Evolutionary conservation across 2,329 filamentous ascomycete genomes (phyloP).

Genomic region (Daldinia eschscholtzii): DNA sequence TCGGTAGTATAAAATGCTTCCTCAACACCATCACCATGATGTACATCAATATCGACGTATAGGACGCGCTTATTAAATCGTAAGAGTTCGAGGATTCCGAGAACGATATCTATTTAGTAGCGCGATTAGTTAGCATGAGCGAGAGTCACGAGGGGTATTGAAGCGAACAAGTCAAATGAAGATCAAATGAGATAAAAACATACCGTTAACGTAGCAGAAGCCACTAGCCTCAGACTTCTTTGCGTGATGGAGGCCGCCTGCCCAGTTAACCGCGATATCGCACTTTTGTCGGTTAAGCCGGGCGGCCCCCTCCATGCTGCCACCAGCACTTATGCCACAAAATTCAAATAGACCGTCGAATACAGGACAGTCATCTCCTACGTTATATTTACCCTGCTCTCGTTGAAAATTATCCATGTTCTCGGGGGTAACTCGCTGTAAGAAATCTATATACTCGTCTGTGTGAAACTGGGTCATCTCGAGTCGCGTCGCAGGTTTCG

Average conservation of each 20-base stretch:
- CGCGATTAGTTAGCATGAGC: conserved; percentile 55
- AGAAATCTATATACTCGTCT: conserved; percentile 93
- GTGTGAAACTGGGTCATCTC: conserved; percentile 97
- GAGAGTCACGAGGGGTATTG: neutral
- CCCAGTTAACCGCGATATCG: conserved; percentile 99
- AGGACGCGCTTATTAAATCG: conserved; percentile 94
- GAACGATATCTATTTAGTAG: conserved; percentile 84
- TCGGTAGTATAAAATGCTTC: conserved; percentile 95
- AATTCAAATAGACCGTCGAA: conserved; percentile 99
- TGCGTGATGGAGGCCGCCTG: conserved; percentile 94
- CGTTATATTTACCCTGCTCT: conserved; percentile 94
- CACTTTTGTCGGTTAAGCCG: conserved; percentile 91
- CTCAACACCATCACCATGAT: conserved; percentile 93
- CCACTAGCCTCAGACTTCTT: conserved; percentile 97
- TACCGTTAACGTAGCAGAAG: conserved; percentile 98
- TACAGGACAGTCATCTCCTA: conserved; percentile 96
- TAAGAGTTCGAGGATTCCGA: conserved; percentile 92
- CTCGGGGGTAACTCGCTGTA: conserved; percentile 95
- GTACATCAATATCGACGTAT: conserved; percentile 96
- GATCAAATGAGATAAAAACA: conserved; percentile 51
- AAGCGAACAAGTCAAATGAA: neutral
- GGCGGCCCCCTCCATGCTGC: conserved; percentile 91
- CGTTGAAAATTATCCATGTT: conserved; percentile 96
- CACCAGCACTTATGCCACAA: conserved; percentile 93
- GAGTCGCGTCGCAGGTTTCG: conserved; percentile 86